Base-by-base conservation (phyloP, 2,329 filamentous ascomycete genomes). In the Fusarium sp. region DNA sequence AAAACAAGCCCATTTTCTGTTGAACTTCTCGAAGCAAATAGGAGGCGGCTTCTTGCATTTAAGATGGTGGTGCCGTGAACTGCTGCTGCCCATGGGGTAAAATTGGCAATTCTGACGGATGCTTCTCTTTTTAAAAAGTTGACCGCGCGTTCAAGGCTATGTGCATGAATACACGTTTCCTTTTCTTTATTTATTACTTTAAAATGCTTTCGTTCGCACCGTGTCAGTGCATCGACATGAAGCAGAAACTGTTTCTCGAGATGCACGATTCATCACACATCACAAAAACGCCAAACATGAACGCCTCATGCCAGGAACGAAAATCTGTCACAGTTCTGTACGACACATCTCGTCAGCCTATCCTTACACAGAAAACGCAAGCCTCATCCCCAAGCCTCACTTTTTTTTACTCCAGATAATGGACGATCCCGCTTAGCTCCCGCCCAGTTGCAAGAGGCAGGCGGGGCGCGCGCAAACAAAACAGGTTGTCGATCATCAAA, bases 401-500 rank as follows among this genome's bases (percentile, higher is more conserved):
- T 60, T 11, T 57, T 37, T 57, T 11, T 35, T 10, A 38, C 6
- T 18, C 47, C 54, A 34, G 40, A 29, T 16, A 18, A 50, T n/a
- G 38, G 38, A 47, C 40, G 58, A 61, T 61, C 58, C 58, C n/a
- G 27, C 20, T 27, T 61, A 61, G 58, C 14, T 61, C 58, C 58
- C 58, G 58, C 20, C 38, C 29, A 61, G 31, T 11, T 31, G 9
- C 11, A 13, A 31, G 31, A 34, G 9, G 18, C 20, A 34, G 54
- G 31, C 29, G 54, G 54, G 31, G 58, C n/a, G 40, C n/a, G 38
- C 58, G 57, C 57, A 61, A 61, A 45, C 58, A 34, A 61, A 61
- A 45, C 58, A 34, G 11, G 31, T 22, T 61, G 58, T 57, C 45
- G 35, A 35, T 38, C 50, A 47, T 34, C 50, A 56, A 56, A 22